These are phyloP conservation scores for Colletotrichum aenigma DNA, from an alignment of 2,329 filamentous ascomycete species.

Conservation along the genomic window DNA sequence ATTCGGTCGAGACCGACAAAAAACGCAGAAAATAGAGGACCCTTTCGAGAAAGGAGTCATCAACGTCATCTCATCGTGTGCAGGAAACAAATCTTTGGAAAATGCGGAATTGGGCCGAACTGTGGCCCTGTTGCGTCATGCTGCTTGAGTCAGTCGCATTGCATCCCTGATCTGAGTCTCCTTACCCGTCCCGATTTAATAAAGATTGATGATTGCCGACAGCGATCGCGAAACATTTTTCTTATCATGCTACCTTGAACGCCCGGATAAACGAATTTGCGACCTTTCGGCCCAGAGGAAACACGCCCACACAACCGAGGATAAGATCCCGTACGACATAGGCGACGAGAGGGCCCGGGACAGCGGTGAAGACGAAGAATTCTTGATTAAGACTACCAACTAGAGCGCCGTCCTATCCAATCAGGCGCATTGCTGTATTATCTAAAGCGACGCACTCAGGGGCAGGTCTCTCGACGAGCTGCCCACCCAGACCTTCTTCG, in stretches of 20 bases:
- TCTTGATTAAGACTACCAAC: not conserved
- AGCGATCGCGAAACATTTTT: not conserved
- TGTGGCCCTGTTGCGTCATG: slow-evolving; percentile 15
- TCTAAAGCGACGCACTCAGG: slow-evolving; percentile 37
- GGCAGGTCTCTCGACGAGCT: slow-evolving; percentile 60
- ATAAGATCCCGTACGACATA: not conserved
- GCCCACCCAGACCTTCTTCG: slow-evolving; percentile 61
- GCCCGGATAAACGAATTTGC: not conserved
- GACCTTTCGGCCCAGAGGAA: not conserved
- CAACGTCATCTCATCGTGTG: not conserved
- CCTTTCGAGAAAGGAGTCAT: not conserved
- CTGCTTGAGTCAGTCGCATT: slow-evolving; percentile 1
- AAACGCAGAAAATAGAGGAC: not conserved
- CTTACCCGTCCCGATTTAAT: not conserved
- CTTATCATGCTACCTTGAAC: not conserved
- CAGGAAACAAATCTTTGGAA: not conserved
- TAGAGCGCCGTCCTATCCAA: not conserved
- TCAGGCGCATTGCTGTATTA: not conserved
- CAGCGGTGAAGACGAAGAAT: not conserved
- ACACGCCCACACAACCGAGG: not conserved
- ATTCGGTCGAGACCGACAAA: not conserved
- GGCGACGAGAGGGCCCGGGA: not conserved
- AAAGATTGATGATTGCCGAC: not conserved
- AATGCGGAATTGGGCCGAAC: not conserved
- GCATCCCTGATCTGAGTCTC: not conserved